Evolutionary conservation across 345 rosid genomes (phyloP), one percentile per base, ranked within the genome.

Genomic region (Murraya koenigii): DNA sequence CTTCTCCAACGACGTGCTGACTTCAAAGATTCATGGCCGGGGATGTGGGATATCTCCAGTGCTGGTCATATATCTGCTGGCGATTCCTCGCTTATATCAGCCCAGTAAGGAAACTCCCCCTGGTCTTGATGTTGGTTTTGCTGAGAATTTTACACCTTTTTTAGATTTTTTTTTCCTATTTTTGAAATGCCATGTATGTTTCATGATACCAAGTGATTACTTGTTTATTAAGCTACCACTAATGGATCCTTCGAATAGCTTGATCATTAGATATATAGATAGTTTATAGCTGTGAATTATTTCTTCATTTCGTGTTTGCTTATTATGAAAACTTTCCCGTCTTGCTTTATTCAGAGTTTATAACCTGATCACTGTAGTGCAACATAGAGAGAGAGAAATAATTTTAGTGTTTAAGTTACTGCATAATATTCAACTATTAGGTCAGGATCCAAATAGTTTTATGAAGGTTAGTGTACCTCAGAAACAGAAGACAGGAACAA

Each of bases 11-110:
- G 77, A 69, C 93, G 97, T 2, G 81, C 96, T 66, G 96, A 95
- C 58, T 78, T 87, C 78, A 95, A 93, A 90, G 98, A 93, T 75
- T 95, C 98, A 0, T 93, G 92, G 93, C 89, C 99, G 15, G 96
- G 97, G 23, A 81, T 67, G 22, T 95, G 98, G 99, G 98, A 95
- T 80, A 89, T 92, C 77, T 94, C 99, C 32, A 91, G 99, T 80
- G 98, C 98, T 76, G 98, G 99, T n/a, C 97, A 95, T 83, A 88
- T 95, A 2, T 87, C 96, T 78, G 97, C 99, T 20, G 95, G 94
- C 67, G 95, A 88, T 84, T 84, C 99, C 1, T 90, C 98, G 0
- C 90, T 95, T 71, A 20, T 89, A 25, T 78, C 98, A 1, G 98
- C 98, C 0, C 93, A 88, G 98, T 95, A 68, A 83, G 83, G 72